These are phyloP conservation scores for Dentipellis sp. DNA, from an alignment of 768 basidiomycete genomes.

Conservation along the genomic window DNA sequence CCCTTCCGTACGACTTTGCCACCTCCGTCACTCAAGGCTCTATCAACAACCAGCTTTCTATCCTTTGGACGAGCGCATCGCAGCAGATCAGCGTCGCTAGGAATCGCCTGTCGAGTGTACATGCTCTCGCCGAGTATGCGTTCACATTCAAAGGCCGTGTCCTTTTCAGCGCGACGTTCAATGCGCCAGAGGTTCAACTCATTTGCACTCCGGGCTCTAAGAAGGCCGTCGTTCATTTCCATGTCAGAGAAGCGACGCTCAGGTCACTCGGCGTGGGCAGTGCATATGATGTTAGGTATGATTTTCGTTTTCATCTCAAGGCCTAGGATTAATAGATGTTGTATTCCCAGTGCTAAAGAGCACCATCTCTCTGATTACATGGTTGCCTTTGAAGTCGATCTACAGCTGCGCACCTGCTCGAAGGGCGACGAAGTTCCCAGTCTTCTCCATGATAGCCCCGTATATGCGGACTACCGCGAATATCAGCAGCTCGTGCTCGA, in stretches of 20 bases:
- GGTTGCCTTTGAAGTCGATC: conserved; percentile 21
- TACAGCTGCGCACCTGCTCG: conserved; percentile 15
- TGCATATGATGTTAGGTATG: background rate
- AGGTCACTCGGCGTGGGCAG: background rate
- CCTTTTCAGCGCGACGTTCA: background rate
- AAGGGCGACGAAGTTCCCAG: conserved; percentile 8
- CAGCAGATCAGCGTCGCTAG: background rate
- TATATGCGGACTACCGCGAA: conserved; percentile 3
- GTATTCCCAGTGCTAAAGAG: too few relatives aligned
- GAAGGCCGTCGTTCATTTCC: background rate
- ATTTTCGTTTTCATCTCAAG: too few relatives aligned
- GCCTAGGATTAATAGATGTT: too few relatives aligned
- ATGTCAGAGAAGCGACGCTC: background rate
- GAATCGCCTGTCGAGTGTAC: background rate
- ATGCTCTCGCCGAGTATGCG: background rate
- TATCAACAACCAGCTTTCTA: background rate
- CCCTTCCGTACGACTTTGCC: background rate
- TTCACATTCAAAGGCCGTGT: background rate
- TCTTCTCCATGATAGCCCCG: conserved; percentile 10
- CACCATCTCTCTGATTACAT: too few relatives aligned
- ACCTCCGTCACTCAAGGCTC: background rate
- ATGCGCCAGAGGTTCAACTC: background rate
- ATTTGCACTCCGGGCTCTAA: background rate
- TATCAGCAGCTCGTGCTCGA: conserved; percentile 18
- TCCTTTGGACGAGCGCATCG: background rate